phyloP scores from a whole-genome alignment of 345 rosid genomes.

The Dipteronia dyeriana region DNA sequence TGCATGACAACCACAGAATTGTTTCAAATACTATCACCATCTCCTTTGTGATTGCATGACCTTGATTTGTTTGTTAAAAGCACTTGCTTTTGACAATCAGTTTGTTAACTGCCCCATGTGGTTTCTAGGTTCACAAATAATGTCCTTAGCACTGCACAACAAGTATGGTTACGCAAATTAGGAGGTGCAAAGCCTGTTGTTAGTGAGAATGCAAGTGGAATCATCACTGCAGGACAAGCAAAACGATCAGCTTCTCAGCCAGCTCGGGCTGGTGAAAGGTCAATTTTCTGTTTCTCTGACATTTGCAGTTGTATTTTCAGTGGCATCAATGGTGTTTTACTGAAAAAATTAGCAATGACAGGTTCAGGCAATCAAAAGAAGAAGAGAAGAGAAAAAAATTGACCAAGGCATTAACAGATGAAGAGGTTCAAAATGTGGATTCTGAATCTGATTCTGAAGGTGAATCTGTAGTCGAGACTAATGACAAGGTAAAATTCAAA shows the following conservation, averaged over 20 bases:
- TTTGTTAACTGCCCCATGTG: slow-evolving; percentile 8
- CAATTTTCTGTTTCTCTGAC: slow-evolving; percentile 15
- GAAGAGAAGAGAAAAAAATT: slow-evolving; percentile 58
- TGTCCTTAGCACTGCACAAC: slow-evolving; percentile 94
- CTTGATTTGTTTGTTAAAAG: slow-evolving; percentile 4
- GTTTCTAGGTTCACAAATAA: slow-evolving; percentile 87
- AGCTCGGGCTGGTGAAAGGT: slow-evolving; percentile 72
- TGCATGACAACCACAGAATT: not conserved
- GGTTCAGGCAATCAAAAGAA: slow-evolving; percentile 78
- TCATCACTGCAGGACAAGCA: slow-evolving; percentile 93
- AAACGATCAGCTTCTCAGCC: slow-evolving; percentile 83
- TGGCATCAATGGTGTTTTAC: slow-evolving; percentile 16
- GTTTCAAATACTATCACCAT: not conserved
- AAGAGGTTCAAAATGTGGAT: slow-evolving; percentile 42
- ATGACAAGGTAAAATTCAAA: slow-evolving; percentile 45
- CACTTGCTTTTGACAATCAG: not conserved
- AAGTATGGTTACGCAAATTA: slow-evolving; percentile 91
- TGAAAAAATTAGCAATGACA: slow-evolving; percentile 36
- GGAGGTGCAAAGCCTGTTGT: slow-evolving; percentile 93
- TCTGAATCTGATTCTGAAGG: slow-evolving; percentile 63
- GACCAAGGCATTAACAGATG: slow-evolving; percentile 58
- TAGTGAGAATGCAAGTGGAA: slow-evolving; percentile 76
- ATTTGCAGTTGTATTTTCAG: slow-evolving; percentile 9
- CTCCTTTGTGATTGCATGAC: not conserved
- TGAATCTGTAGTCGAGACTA: slow-evolving; percentile 54